Evolutionary conservation across 495 filamentous ascomycete genomes (phyloP).

Genomic region (Bacidia gigantensis): DNA sequence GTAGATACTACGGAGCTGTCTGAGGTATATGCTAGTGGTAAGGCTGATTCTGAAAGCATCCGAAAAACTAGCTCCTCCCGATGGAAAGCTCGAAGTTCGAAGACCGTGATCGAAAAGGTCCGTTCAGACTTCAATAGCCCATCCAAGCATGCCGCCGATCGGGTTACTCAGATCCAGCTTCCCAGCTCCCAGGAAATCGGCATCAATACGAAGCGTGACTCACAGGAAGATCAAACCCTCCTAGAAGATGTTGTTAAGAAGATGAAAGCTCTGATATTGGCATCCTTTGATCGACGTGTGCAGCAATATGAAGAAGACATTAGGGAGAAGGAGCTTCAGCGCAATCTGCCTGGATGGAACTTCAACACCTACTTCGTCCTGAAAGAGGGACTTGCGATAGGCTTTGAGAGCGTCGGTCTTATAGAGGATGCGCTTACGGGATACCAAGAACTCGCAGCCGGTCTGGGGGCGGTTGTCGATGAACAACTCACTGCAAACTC

Average conservation of each 20-base stretch:
- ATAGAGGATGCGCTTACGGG: slow-evolving; percentile 87
- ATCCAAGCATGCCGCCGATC: slow-evolving; percentile 62
- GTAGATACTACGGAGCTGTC: slow-evolving; percentile 57
- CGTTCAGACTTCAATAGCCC: slow-evolving; percentile 82
- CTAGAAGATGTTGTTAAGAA: slow-evolving; percentile 78
- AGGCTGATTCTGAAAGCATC: slow-evolving; percentile 27
- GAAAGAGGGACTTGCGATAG: slow-evolving; percentile 84
- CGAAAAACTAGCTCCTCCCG: slow-evolving; percentile 39
- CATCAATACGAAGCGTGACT: neutral
- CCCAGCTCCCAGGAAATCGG: slow-evolving; percentile 27
- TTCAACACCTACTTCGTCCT: slow-evolving; percentile 98
- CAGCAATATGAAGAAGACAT: slow-evolving; percentile 96
- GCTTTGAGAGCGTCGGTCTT: slow-evolving; percentile 90
- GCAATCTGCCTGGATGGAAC: slow-evolving; percentile 88
- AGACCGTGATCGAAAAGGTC: slow-evolving; percentile 78
- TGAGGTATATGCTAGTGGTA: slow-evolving; percentile 24
- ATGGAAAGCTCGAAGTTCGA: slow-evolving; percentile 62
- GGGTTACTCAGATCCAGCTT: slow-evolving; percentile 74
- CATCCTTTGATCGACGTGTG: slow-evolving; percentile 82
- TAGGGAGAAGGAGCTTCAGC: slow-evolving; percentile 79
- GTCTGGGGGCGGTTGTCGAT: slow-evolving; percentile 65
- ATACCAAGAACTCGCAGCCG: slow-evolving; percentile 83
- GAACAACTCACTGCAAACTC: slow-evolving; percentile 48
- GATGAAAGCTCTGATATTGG: slow-evolving; percentile 72
- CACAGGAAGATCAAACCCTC: slow-evolving; percentile 51